Conservation (phyloP, 371 early-diverging fungal species). For the Dinochytrium kinnereticum region DNA sequence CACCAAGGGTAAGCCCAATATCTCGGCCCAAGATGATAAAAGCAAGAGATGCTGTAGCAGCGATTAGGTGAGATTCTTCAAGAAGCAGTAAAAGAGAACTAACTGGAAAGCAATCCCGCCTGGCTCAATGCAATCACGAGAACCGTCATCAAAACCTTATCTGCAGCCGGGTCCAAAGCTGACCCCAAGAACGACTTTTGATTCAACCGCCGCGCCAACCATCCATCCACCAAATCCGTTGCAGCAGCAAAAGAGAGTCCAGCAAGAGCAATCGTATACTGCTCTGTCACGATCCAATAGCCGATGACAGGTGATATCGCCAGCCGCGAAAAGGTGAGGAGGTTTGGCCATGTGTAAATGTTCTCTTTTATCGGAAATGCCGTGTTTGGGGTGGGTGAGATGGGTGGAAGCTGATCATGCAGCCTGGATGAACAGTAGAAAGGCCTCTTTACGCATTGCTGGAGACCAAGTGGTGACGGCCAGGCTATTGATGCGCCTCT, state of each 20-base stretch:
- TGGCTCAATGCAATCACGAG: slow-evolving; percentile 81
- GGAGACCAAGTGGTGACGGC: too few species aligned
- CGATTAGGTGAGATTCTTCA: neutral
- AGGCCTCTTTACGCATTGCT: too few species aligned
- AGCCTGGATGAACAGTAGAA: too few species aligned
- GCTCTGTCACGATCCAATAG: slow-evolving; percentile 76
- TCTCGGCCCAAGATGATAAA: slow-evolving; percentile 88
- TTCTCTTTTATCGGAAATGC: slow-evolving; percentile 66
- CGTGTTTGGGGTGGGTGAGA: too few species aligned
- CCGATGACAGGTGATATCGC: slow-evolving; percentile 85
- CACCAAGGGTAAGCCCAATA: slow-evolving; percentile 73
- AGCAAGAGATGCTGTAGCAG: slow-evolving; percentile 72
- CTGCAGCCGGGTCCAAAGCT: slow-evolving; percentile 95
- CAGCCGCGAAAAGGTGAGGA: slow-evolving; percentile 77
- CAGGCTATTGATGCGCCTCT: too few species aligned
- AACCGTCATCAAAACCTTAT: slow-evolving; percentile 93
- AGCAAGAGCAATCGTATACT: slow-evolving; percentile 68
- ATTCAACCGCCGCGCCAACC: slow-evolving; percentile 86
- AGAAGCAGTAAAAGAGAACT: neutral
- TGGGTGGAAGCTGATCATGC: too few species aligned
- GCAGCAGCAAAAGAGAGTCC: slow-evolving; percentile 80
- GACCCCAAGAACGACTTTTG: slow-evolving; percentile 87
- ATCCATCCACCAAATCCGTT: slow-evolving; percentile 94
- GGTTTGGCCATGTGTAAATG: slow-evolving; percentile 89
- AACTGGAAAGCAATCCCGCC: slow-evolving; percentile 80